Evolutionary conservation across 2,329 filamentous ascomycete genomes (phyloP).

Genomic region (Beauveria rudraprayagi): DNA sequence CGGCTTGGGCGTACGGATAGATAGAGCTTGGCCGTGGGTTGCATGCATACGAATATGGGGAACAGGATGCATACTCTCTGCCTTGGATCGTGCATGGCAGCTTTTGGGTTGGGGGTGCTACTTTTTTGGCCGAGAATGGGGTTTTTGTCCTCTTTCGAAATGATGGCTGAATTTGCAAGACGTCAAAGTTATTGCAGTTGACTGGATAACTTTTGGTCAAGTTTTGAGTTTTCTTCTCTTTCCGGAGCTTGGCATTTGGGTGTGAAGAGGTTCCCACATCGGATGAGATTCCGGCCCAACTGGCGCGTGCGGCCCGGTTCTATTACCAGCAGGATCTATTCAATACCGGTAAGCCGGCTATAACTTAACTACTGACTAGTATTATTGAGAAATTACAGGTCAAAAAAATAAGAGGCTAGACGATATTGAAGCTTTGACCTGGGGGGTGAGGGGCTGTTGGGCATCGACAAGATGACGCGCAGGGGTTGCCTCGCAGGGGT

Average conservation of each 20-base stretch:
- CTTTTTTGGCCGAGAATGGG: neutral
- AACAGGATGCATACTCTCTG: neutral
- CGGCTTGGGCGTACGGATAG: neutral
- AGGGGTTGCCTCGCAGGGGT: neutral
- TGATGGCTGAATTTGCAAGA: no score
- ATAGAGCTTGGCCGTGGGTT: neutral
- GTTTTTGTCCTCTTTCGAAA: neutral
- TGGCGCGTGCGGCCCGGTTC: neutral
- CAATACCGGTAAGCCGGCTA: neutral
- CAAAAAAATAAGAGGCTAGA: neutral
- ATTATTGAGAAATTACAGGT: no score
- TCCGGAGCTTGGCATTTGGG: neutral
- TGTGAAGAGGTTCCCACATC: neutral
- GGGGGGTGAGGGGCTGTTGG: neutral
- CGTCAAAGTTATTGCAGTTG: no score
- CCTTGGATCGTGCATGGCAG: neutral
- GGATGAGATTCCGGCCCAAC: neutral
- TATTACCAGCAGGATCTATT: neutral
- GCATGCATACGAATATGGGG: neutral
- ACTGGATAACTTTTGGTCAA: neutral
- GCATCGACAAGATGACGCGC: slow-evolving; percentile 3
- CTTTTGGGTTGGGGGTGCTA: no score
- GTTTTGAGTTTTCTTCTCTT: neutral
- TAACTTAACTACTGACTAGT: neutral
- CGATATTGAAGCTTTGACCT: neutral